Conservation (phyloP, 2,329 filamentous ascomycete species). For the Rhinocladiella mackenziei region DNA sequence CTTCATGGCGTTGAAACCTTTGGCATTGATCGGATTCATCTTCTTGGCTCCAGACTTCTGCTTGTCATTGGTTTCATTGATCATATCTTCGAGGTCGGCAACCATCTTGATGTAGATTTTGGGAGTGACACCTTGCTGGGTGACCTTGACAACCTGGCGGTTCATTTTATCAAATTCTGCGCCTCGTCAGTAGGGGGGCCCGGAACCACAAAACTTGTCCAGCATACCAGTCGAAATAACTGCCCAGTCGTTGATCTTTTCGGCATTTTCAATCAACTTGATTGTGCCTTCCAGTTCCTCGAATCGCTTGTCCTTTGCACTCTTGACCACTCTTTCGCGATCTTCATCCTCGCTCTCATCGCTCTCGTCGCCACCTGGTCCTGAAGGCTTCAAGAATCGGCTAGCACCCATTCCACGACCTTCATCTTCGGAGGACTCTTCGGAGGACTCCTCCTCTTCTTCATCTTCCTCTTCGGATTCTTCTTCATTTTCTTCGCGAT, state of each 20-base stretch:
- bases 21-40: conserved; percentile 95
- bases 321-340: conserved; percentile 81
- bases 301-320: conserved; percentile 93
- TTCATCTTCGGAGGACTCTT: conserved; percentile 50
- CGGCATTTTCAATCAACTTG: conserved; percentile 87
- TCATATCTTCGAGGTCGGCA: conserved; percentile 87
- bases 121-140: conserved; percentile 71
- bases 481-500: conserved; percentile 57
- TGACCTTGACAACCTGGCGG: conserved; percentile 75
- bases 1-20: conserved; percentile 93
- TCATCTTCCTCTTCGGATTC: conserved; percentile 53
- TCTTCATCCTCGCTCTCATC: conserved; percentile 84
- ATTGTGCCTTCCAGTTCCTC: conserved; percentile 91
- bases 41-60: conserved; percentile 96
- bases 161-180: conserved; percentile 93
- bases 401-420: conserved; percentile 66
- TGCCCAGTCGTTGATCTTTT: conserved; percentile 97
- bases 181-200: conserved; percentile 7
- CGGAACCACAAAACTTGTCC: not conserved
- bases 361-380: conserved; percentile 62
- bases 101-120: conserved; percentile 91
- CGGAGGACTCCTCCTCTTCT: conserved; percentile 55
- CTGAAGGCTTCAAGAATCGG: conserved; percentile 68
- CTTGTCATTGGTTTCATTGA: conserved; percentile 91
- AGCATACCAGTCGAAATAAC: conserved; percentile 78